Conservation (phyloP, 129 eudicot genomes). For the Heracleum sosnowskyi region DNA sequence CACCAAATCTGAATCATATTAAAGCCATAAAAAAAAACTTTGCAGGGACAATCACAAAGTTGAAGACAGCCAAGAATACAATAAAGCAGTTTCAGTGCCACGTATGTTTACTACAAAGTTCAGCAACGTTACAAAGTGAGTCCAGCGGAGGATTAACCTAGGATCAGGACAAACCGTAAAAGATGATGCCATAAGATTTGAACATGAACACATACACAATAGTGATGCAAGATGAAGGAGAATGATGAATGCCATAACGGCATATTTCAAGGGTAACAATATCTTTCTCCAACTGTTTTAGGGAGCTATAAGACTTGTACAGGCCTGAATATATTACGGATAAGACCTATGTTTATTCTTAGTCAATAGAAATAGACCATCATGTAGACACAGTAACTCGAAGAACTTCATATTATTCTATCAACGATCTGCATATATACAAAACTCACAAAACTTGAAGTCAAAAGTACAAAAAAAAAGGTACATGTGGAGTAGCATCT, state of each 20-base stretch:
- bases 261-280: not conserved
- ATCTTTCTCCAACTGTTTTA: not conserved
- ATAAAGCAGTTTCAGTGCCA: not conserved
- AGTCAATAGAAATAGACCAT: not conserved
- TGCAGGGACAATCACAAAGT: not conserved
- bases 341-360: not conserved
- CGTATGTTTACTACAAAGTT: not conserved
- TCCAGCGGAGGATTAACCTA: not conserved
- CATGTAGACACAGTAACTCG: not conserved
- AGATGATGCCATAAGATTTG: not conserved
- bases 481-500: not conserved
- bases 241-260: not conserved
- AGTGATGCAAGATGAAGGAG: not conserved
- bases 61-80: not conserved
- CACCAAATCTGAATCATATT: not conserved
- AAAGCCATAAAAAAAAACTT: not conserved
- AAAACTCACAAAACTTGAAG: not conserved
- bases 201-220: not conserved
- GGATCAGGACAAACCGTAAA: not conserved
- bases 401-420: not conserved
- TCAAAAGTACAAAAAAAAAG: not conserved
- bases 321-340: not conserved
- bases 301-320: not conserved
- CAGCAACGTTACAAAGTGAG: not conserved
- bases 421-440: not conserved